Base-by-base conservation (phyloP, 2,329 filamentous ascomycete genomes). In the Cercospora beticola region DNA sequence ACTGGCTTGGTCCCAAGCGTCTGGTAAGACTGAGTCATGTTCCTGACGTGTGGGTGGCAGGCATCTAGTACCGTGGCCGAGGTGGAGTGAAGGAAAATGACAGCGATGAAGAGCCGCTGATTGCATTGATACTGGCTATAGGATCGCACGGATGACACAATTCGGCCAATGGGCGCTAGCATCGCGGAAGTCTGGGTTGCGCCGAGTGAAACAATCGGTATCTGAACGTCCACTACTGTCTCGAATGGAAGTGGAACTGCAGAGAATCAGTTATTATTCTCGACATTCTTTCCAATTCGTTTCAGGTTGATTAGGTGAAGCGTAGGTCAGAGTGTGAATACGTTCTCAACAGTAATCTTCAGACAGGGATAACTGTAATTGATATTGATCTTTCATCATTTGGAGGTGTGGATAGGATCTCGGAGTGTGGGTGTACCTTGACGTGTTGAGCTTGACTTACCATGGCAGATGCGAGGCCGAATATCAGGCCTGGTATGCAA, bases 311-410 rank as follows among this genome's bases (percentile, higher is more conserved):
- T 56, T 10, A 6, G n/a, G 23, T 16, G 56, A 33, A 59, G 28
- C 33, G 56, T 36, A 14, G 56, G 23, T 93, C 90, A 93, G 90
- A 92, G 90, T 92, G 89, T 94, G 93, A 90, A 86, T 83, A 78
- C 76, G 83, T 86, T 88, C 88, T 97, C 94, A 93, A 97, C 94
- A 97, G 82, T 83, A 81, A 84, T 84, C 82, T 96, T 97, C 92
- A 95, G 94, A 91, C 92, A 97, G 94, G 94, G 93, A 97, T 97
- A 97, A 96, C 93, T 95, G 86, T 60, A 66, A 66, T 66, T 65
- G 52, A 88, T 70, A 84, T 85, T 86, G 85, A 85, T 86, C 78
- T 86, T 84, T 91, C 89, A 87, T 94, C 92, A 92, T 93, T 87
- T 74, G 69, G 72, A 70, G 33, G 68, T 71, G 68, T 30, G 68